phyloP scores from a whole-genome alignment of 805 yeast genomes.

The Ogataea nitratoaversa region DNA sequence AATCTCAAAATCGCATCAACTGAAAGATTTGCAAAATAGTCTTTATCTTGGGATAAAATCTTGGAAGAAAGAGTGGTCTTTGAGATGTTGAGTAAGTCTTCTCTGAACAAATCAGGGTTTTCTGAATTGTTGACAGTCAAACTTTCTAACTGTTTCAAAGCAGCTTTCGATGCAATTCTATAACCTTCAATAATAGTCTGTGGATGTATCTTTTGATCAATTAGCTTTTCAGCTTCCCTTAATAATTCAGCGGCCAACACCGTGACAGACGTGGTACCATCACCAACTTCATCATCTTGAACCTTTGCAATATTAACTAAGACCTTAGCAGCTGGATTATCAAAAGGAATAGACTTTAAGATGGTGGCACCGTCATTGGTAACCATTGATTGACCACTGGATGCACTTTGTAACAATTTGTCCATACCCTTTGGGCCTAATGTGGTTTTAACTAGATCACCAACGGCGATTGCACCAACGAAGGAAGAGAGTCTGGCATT shows the following conservation, averaged over 20 bases:
- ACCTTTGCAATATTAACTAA: slow-evolving; percentile 92
- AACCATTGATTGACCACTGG: slow-evolving; percentile 72
- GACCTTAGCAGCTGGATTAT: slow-evolving; percentile 96
- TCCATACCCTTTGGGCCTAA: slow-evolving; percentile 99
- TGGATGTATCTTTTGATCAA: slow-evolving; percentile 93
- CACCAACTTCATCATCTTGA: slow-evolving; percentile 98
- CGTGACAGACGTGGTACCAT: slow-evolving; percentile 96
- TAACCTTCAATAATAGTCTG: slow-evolving; percentile 96
- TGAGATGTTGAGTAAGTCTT: slow-evolving; percentile 82
- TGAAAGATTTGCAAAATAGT: slow-evolving; percentile 81
- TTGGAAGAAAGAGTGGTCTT: slow-evolving; percentile 92
- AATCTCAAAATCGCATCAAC: slow-evolving; percentile 90
- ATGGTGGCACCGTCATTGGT: slow-evolving; percentile 99
- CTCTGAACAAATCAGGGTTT: slow-evolving; percentile 55
- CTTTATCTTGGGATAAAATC: slow-evolving; percentile 92
- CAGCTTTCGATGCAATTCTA: slow-evolving; percentile 84
- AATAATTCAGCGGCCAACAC: slow-evolving; percentile 85
- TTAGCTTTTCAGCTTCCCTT: slow-evolving; percentile 90
- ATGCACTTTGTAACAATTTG: slow-evolving; percentile 82
- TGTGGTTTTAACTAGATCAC: slow-evolving; percentile 90
- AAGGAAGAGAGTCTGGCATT: slow-evolving; percentile 96
- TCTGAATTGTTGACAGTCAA: slow-evolving; percentile 71
- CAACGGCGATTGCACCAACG: slow-evolving; percentile 98
- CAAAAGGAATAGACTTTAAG: slow-evolving; percentile 86
- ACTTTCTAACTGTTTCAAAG: slow-evolving; percentile 71